Conservation (phyloP, 768 basidiomycete genomes). For the Ramaria sp. region DNA sequence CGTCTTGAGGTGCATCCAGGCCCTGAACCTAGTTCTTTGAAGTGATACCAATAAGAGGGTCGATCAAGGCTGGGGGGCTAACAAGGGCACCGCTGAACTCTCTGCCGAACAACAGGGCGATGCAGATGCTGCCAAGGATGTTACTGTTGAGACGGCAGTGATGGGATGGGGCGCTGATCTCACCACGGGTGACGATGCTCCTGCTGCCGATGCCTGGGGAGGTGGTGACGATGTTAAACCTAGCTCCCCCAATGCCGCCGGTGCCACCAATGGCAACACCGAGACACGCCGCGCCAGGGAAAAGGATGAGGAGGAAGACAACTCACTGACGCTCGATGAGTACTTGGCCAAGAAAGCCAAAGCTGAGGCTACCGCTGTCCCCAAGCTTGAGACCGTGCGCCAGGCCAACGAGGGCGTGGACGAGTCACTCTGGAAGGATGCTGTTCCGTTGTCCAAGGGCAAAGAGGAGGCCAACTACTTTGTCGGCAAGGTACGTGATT, state of each 20-base stretch:
- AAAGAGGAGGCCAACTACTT: constrained; percentile 68
- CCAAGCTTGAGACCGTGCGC: constrained; percentile 68
- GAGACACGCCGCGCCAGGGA: constrained; percentile 36
- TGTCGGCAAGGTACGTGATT: constrained; percentile 68
- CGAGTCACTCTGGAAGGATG: constrained; percentile 60
- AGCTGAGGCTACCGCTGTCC: constrained; percentile 41
- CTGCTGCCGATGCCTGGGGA: constrained; percentile 24
- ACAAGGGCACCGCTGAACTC: constrained; percentile 77
- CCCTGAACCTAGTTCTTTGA: neutral
- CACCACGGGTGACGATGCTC: constrained; percentile 4
- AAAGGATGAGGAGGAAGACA: constrained; percentile 81
- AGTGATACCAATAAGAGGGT: constrained; percentile 95
- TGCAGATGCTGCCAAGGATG: constrained; percentile 57
- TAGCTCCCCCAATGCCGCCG: constrained; percentile 19
- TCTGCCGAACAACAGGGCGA: constrained; percentile 69
- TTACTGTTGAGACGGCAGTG: constrained; percentile 13
- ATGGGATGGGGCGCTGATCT: constrained; percentile 25
- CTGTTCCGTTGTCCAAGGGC: constrained; percentile 49
- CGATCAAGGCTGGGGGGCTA: constrained; percentile 91
- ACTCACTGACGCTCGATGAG: constrained; percentile 88
- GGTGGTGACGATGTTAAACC: constrained; percentile 21
- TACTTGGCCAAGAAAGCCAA: constrained; percentile 79
- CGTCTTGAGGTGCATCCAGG: neutral
- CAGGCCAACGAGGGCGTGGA: constrained; percentile 77
- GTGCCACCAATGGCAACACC: constrained; percentile 21